These are phyloP conservation scores for Leccinum broughii DNA, from an alignment of 768 basidiomycete species.

Conservation along the genomic window DNA sequence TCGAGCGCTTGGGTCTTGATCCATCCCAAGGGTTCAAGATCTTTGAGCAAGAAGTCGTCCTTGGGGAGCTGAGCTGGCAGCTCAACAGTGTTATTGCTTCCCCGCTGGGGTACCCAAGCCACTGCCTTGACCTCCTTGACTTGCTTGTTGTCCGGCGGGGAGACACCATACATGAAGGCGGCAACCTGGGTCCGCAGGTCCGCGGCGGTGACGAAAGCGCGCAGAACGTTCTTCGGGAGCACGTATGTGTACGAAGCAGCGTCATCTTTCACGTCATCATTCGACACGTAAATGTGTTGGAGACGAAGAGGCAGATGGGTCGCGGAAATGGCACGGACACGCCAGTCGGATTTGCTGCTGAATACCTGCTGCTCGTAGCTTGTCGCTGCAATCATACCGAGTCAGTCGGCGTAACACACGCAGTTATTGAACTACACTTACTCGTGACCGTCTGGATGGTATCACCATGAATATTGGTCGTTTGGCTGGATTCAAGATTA, in stretches of 20 bases:
- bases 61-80: constrained; percentile 87
- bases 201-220: constrained; percentile 88
- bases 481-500: constrained; percentile 54
- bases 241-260: constrained; percentile 94
- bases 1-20: constrained; percentile 96
- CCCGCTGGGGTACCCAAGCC: constrained; percentile 91
- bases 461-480: constrained; percentile 97
- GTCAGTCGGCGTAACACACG: constrained; percentile 1
- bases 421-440: constrained; percentile 36
- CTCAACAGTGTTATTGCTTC: constrained; percentile 93
- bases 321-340: constrained; percentile 95
- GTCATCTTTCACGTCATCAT: constrained; percentile 99
- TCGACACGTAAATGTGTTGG: constrained; percentile 98
- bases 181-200: constrained; percentile 97
- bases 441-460: constrained; percentile 93
- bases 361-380: constrained; percentile 99
- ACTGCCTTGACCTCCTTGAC: constrained; percentile 91
- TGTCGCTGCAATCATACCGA: constrained; percentile 54
- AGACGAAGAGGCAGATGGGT: constrained; percentile 95
- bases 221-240: constrained; percentile 94
- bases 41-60: constrained; percentile 93
- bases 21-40: constrained; percentile 94
- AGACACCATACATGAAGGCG: constrained; percentile 89
- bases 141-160: constrained; percentile 51
- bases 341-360: constrained; percentile 99